Evolutionary conservation across 805 yeast genomes (phyloP), one percentile per base, ranked within the genome.

Genomic region (Vanderwaltozyma polyspora): DNA sequence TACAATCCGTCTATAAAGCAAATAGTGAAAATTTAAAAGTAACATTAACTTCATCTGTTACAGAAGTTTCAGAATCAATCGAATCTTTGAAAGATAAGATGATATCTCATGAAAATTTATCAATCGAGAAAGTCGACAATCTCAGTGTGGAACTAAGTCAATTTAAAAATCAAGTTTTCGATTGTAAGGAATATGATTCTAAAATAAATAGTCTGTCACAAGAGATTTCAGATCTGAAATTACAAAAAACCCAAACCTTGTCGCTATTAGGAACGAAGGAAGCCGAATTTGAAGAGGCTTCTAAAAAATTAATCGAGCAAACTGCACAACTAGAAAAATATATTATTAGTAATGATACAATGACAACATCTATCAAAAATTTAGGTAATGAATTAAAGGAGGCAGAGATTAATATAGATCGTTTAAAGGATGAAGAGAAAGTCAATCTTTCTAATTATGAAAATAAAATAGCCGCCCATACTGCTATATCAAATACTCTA

Each of bases 401-500:
- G 12, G 23, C 28, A 12, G 41, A 45, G 23, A 35, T 19, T 12
- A 36, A 39, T 19, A 32, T 38, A 17, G 26, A 37, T 8, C 38
- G 51, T 39, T 10, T 49, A 31, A 28, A 46, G 33, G 43, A 37
- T 32, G 23, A 31, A 33, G 28, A 49, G 38, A 35, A 43, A 36
- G 34, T 41, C 8, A 32, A 46, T 6, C 44, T 48, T 25, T 42
- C 51, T 3, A 49, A 44, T n/a, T 57, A 48, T 30, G 63, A 63
- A 17, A 52, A 56, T 29, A 60, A 63, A 39, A 28, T 63, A 14
- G 46, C 55, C 15, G 55, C 63, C 1, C 66, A 63, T 39, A 44
- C 44, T 14, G 63, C 60, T 18, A 49, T 62, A 3, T 42, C 53
- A 25, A 51, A 51, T 17, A 45, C 60, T 13, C 43, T 59, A 1